These are phyloP conservation scores for Sclerotinia borealis DNA, from an alignment of 2,329 filamentous ascomycete genomes.

Conservation along the genomic window DNA sequence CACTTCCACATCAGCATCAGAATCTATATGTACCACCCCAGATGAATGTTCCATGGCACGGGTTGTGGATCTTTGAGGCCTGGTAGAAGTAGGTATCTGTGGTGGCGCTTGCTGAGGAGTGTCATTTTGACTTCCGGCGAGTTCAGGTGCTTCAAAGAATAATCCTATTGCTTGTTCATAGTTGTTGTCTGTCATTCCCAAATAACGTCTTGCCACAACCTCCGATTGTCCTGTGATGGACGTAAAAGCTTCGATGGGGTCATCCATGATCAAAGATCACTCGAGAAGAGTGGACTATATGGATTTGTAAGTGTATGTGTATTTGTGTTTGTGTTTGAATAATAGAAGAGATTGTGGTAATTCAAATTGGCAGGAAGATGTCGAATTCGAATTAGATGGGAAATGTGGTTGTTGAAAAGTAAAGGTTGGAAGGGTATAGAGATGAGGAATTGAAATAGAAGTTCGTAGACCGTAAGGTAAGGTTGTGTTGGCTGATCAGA, in stretches of 20 bases:
- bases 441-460: background rate
- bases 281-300: background rate
- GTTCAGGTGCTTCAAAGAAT: slow-evolving; percentile 83
- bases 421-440: background rate
- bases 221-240: slow-evolving; percentile 72
- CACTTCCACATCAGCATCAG: slow-evolving; percentile 64
- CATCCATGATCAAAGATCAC: slow-evolving; percentile 39
- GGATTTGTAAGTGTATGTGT: background rate
- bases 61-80: slow-evolving; percentile 20
- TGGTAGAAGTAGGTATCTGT: slow-evolving; percentile 28
- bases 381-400: background rate
- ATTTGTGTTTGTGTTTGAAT: background rate
- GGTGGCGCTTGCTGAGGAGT: slow-evolving; percentile 22
- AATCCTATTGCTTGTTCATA: slow-evolving; percentile 81
- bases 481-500: background rate
- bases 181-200: slow-evolving; percentile 78
- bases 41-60: slow-evolving; percentile 41
- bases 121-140: slow-evolving; percentile 35
- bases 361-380: background rate
- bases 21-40: slow-evolving; percentile 69
- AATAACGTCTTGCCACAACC: slow-evolving; percentile 72
- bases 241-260: slow-evolving; percentile 68
- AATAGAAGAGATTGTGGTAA: background rate
- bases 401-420: background rate
- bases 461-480: background rate